Evolutionary conservation across 2,329 filamentous ascomycete species (phyloP).

Genomic region (Penicillium sp.): DNA sequence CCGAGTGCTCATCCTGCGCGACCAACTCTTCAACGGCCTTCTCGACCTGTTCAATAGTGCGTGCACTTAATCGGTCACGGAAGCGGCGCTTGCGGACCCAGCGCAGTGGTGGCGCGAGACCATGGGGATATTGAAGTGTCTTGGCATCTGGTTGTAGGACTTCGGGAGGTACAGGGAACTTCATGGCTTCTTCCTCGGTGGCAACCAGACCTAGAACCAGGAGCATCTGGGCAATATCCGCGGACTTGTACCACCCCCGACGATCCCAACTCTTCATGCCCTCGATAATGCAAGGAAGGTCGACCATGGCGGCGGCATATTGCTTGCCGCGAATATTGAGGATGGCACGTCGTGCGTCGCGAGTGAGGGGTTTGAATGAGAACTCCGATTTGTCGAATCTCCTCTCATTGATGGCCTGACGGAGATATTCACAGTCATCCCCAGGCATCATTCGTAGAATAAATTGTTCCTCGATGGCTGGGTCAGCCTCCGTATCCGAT

Average conservation of each 20-base stretch:
- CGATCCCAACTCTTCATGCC: conserved; percentile 93
- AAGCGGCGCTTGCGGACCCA: conserved; percentile 82
- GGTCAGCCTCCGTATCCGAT: conserved; percentile 85
- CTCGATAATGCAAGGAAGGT: conserved; percentile 84
- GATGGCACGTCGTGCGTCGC: conserved; percentile 72
- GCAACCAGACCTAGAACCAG: conserved; percentile 72
- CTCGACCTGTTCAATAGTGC: conserved; percentile 84
- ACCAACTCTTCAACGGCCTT: conserved; percentile 76
- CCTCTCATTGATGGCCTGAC: conserved; percentile 73
- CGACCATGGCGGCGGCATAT: conserved; percentile 79
- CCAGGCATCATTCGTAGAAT: conserved; percentile 87
- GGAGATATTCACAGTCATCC: conserved; percentile 81
- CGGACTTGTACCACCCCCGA: conserved; percentile 84
- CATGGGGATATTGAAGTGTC: conserved; percentile 78
- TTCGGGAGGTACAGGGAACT: conserved; percentile 71
- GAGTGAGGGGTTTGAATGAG: conserved; percentile 73
- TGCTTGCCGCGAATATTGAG: conserved; percentile 70
- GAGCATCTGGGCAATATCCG: conserved; percentile 88
- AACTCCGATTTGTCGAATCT: conserved; percentile 82
- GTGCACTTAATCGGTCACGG: conserved; percentile 78
- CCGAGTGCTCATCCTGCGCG: conserved; percentile 66
- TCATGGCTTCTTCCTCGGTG: conserved; percentile 68
- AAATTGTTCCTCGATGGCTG: conserved; percentile 86
- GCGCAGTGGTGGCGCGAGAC: conserved; percentile 85
- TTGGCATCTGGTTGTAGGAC: conserved; percentile 62